These are phyloP conservation scores for Eucalyptus curtisii DNA, from an alignment of 345 rosid genomes.

Conservation along the genomic window DNA sequence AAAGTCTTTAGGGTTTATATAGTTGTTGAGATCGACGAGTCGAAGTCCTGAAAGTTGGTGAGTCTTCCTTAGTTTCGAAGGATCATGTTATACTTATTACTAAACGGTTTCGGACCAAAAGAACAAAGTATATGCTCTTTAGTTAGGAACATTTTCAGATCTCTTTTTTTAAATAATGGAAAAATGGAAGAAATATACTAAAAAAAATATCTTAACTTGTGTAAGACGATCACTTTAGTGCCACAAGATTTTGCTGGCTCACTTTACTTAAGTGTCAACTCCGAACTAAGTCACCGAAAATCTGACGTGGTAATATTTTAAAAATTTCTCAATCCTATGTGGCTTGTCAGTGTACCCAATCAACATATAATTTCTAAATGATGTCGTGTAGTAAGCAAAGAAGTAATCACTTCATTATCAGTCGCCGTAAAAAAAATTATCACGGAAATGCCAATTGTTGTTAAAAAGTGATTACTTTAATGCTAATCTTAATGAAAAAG, in stretches of 20 bases:
- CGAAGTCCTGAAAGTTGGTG: not conserved
- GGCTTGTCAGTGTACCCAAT: too few species aligned
- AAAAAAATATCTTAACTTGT: too few species aligned
- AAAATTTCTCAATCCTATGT: too few species aligned
- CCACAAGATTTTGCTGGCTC: accelerated
- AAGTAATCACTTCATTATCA: accelerated
- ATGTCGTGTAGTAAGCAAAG: too few species aligned
- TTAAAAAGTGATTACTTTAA: too few species aligned
- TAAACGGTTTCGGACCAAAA: not conserved
- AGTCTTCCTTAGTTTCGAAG: not conserved
- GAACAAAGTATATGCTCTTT: not conserved
- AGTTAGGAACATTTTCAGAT: not conserved
- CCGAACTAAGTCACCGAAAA: accelerated
- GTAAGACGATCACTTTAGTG: too few species aligned
- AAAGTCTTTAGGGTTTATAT: not conserved
- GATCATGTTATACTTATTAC: not conserved
- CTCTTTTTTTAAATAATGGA: not conserved
- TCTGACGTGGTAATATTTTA: accelerated
- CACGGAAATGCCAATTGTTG: accelerated
- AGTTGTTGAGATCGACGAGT: not conserved
- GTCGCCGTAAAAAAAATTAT: too few species aligned
- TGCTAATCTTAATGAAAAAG: too few species aligned
- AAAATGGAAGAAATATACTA: too few species aligned
- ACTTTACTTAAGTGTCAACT: too few species aligned
- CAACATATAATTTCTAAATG: too few species aligned